Evolutionary conservation across 176 grass and related monocot species (phyloP).

Genomic region (Elymus sibiricus): DNA sequence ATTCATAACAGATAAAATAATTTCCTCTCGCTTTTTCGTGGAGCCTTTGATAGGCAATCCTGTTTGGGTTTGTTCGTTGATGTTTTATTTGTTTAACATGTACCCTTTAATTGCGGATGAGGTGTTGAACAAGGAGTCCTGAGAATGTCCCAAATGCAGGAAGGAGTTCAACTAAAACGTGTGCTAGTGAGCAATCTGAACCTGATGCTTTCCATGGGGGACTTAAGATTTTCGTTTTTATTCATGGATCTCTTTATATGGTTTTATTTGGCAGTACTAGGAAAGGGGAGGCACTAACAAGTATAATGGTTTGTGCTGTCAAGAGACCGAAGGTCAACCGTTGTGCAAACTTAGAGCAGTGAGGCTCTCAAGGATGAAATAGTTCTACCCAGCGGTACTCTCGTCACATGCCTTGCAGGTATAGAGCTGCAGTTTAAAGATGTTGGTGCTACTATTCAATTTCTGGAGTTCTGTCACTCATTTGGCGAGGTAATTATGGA

Average conservation of each 20-base stretch:
- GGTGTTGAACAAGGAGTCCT: conserved; percentile 23
- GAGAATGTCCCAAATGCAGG: conserved; percentile 68
- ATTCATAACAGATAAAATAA: conserved; percentile 55
- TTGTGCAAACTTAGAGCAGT: not conserved
- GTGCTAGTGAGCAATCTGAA: conserved; percentile 50
- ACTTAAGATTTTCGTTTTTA: not conserved
- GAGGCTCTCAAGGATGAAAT: conserved; percentile 2
- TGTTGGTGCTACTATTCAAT: conserved; percentile 44
- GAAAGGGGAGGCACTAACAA: conserved; percentile 51
- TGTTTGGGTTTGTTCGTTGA: not conserved
- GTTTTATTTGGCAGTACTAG: conserved; percentile 59
- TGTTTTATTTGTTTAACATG: conserved; percentile 19
- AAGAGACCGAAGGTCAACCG: conserved; percentile 33
- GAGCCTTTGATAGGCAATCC: not conserved
- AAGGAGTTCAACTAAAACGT: conserved; percentile 65
- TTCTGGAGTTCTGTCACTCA: conserved; percentile 22
- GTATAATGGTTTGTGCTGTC: conserved; percentile 25
- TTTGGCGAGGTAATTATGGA: not conserved
- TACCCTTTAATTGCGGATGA: conserved; percentile 58
- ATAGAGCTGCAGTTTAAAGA: not conserved
- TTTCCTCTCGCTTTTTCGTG: not conserved
- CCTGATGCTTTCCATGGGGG: not conserved
- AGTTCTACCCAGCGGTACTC: conserved; percentile 42
- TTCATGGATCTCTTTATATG: not conserved
- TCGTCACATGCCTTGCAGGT: conserved; percentile 36